Evolutionary conservation across 208 protist species (phyloP), one percentile per base, ranked within the genome.

Genomic region (Leishmania arabica): DNA sequence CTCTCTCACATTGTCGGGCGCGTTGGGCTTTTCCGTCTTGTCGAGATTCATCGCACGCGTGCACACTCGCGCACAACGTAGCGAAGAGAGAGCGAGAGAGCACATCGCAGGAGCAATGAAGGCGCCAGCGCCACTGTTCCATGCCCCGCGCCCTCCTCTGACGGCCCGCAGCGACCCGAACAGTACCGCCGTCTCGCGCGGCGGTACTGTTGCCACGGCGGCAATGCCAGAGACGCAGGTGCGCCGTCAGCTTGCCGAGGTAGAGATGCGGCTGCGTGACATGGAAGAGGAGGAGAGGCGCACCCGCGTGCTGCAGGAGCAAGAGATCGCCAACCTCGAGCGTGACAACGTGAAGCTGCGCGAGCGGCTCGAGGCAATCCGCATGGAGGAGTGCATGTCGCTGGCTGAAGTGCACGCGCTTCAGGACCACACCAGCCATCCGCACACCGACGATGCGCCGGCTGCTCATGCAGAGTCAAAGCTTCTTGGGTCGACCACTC

Each of bases 341-440:
- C 66, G 87, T 31, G 92, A 98, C 56, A 91, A 94, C 56, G 84
- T 78, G 31, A 64, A 72, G 19, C 78, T 90, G 53, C 87, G 77
- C 40, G 86, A 91, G 42, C 82, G 79, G 17, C 79, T 96, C 34
- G 91, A 96, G 71, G 79, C 87, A 73, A 54, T 95, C 9, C 92
- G 94, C 51, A 95, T 97, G 91, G 78, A 86, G 56, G 91, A 97
- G 84, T 93, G 87, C 70, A 84, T 92, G 81, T 56, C 91, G 2
- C 84, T 78, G 3, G 85, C 80, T 8, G 86, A 92, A 78, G 34
- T 80, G 24, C 42, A 24, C 65, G 53, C 72, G 70, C 49, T 84
- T 65, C 71, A 73, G 70, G 27, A 34, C 8, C 53, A 64, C 68
- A 13, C 56, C 47, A 19, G 42, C 31, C 21, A 75, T 19, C 42